phyloP scores from a whole-genome alignment of 345 rosid genomes.

The Geranium rotundifolium region DNA sequence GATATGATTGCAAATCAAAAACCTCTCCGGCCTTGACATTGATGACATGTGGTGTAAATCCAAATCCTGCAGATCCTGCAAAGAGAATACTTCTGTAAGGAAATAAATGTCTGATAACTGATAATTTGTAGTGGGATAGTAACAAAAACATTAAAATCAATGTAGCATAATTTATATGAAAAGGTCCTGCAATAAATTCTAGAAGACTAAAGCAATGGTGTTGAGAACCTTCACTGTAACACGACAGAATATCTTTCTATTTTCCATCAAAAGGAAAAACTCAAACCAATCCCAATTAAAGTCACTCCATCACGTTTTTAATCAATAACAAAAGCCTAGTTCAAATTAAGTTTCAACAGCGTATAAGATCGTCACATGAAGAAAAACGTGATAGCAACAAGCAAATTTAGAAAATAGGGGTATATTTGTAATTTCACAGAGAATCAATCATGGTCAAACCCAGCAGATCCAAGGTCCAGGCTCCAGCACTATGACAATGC shows the following conservation, averaged over 20 bases:
- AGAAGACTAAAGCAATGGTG: background rate
- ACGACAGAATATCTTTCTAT: background rate
- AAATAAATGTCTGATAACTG: background rate
- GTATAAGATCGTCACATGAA: background rate
- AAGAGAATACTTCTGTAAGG: background rate
- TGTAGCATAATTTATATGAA: background rate
- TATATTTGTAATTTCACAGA: slow-evolving; percentile 17
- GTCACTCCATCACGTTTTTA: background rate
- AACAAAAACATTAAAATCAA: too few relatives aligned
- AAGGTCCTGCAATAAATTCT: background rate
- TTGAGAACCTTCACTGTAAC: background rate
- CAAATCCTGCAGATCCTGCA: slow-evolving; percentile 44
- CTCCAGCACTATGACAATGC: background rate
- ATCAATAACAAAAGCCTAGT: background rate
- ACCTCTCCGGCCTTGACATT: slow-evolving; percentile 70
- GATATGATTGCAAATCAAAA: slow-evolving; percentile 9
- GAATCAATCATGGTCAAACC: slow-evolving; percentile 18
- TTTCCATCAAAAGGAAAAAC: background rate
- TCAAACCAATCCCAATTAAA: background rate
- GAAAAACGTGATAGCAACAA: background rate
- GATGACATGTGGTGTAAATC: slow-evolving; percentile 53
- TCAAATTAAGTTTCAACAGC: background rate
- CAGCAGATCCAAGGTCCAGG: slow-evolving; percentile 17
- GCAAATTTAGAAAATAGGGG: slow-evolving; percentile 14
- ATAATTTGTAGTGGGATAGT: too few relatives aligned